Conservation (phyloP, 2,329 filamentous ascomycete genomes). For the Phoma herbarum region DNA sequence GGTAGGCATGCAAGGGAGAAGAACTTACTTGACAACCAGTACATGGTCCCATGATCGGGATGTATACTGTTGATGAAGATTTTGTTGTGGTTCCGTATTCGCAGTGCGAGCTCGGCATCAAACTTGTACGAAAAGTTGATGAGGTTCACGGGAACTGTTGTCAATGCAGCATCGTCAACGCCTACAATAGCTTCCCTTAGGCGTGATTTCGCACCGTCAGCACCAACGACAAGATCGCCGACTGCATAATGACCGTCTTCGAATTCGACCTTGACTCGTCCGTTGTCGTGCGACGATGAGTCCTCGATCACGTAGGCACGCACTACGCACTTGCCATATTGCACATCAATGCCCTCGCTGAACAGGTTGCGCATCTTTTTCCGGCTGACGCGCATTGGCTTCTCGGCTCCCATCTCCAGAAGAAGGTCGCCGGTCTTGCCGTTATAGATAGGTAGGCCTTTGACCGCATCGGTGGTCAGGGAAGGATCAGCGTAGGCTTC, state of each 20-base stretch:
- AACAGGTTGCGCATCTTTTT: constrained; percentile 38
- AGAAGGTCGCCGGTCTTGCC: constrained; percentile 37
- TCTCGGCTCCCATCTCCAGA: constrained; percentile 34
- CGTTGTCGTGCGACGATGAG: constrained; percentile 15
- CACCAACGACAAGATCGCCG: constrained; percentile 33
- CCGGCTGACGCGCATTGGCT: constrained; percentile 30
- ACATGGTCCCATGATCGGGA: constrained; percentile 36
- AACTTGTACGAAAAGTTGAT: constrained; percentile 36
- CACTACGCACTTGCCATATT: constrained; percentile 31
- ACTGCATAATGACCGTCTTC: constrained; percentile 28
- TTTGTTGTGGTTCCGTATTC: constrained; percentile 28
- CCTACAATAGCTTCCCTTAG: constrained; percentile 31
- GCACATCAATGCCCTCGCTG: constrained; percentile 32
- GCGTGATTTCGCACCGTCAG: constrained; percentile 32
- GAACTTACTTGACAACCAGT: constrained; percentile 36
- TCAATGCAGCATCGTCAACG: constrained; percentile 27
- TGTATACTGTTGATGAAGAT: constrained; percentile 36
- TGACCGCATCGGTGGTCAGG: constrained; percentile 25
- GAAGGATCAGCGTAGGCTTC: constrained; percentile 37
- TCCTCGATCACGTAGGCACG: constrained; percentile 19
- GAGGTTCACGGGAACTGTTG: constrained; percentile 30
- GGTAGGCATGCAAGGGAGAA: constrained; percentile 9
- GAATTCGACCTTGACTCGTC: constrained; percentile 32
- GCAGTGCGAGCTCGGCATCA: constrained; percentile 24
- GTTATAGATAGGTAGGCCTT: constrained; percentile 37